phyloP scores from a whole-genome alignment of 768 basidiomycete species.

The Trametes maxima region DNA sequence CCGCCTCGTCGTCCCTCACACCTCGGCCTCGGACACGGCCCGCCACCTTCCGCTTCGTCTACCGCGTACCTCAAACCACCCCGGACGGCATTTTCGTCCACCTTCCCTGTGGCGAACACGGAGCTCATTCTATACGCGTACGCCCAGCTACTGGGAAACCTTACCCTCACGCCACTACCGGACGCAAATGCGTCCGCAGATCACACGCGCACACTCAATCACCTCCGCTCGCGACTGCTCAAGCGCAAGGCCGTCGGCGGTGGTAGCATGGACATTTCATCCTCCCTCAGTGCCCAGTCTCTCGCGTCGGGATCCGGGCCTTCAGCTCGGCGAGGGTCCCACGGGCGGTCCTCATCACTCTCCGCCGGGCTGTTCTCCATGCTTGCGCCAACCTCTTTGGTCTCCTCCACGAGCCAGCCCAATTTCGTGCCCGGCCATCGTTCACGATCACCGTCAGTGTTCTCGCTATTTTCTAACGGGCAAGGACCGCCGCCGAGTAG shows the following conservation, averaged over 20 bases:
- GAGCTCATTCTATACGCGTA: slow-evolving; percentile 86
- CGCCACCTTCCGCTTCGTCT: slow-evolving; percentile 21
- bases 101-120: slow-evolving; percentile 50
- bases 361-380: slow-evolving; percentile 50
- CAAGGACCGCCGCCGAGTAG: slow-evolving; percentile 11
- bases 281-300: slow-evolving; percentile 37
- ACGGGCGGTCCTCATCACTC: slow-evolving; percentile 54
- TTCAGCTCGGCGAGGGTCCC: slow-evolving; percentile 24
- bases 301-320: not conserved
- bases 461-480: slow-evolving; percentile 19
- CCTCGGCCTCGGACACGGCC: slow-evolving; percentile 52
- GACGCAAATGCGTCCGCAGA: slow-evolving; percentile 45
- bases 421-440: slow-evolving; percentile 28
- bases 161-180: slow-evolving; percentile 55
- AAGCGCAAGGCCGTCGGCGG: slow-evolving; percentile 60
- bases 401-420: slow-evolving; percentile 14
- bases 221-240: slow-evolving; percentile 52
- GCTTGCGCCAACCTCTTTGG: slow-evolving; percentile 27
- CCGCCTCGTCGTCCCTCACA: slow-evolving; percentile 40
- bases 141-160: slow-evolving; percentile 73
- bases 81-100: slow-evolving; percentile 45
- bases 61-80: slow-evolving; percentile 28
- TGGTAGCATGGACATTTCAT: slow-evolving; percentile 79
- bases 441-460: slow-evolving; percentile 28
- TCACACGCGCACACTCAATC: slow-evolving; percentile 47